These are phyloP conservation scores for Plectosphaerella sp. DNA, from an alignment of 2,329 filamentous ascomycete species.

Conservation along the genomic window DNA sequence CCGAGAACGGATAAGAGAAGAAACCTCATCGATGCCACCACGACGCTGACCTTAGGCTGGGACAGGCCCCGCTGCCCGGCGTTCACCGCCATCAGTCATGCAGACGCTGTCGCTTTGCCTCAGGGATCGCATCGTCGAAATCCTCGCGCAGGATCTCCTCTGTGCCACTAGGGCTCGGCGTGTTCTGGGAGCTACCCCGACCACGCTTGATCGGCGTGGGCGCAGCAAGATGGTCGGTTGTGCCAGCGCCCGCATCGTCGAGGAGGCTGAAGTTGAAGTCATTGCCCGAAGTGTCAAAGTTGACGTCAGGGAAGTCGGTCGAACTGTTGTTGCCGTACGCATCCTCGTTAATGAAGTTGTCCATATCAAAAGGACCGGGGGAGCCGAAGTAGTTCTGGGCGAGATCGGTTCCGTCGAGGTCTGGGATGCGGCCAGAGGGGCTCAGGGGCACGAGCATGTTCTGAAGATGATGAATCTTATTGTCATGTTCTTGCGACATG, in stretches of 20 bases:
- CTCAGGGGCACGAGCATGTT: constrained; percentile 74
- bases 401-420: constrained; percentile 44
- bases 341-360: constrained; percentile 41
- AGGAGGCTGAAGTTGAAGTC: constrained; percentile 48
- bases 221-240: neutral
- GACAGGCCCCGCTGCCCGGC: neutral
- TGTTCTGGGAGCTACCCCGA: constrained; percentile 21
- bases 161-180: constrained; percentile 41
- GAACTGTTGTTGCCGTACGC: constrained; percentile 37
- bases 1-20: too few relatives aligned
- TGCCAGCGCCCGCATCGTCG: constrained; percentile 23
- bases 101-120: constrained; percentile 33
- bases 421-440: constrained; percentile 74
- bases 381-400: constrained; percentile 20
- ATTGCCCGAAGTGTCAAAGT: constrained; percentile 35
- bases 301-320: constrained; percentile 34
- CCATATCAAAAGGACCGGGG: constrained; percentile 40
- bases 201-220: neutral
- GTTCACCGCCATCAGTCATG: constrained; percentile 14
- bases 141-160: constrained; percentile 47
- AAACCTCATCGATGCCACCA: too few relatives aligned
- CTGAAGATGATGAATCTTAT: constrained; percentile 70
- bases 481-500: constrained; percentile 74
- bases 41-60: neutral
- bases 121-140: constrained; percentile 21